A percentile compares a stretch with the other conserved stretches of the same genome.
Conservation (phyloP, 148 eudicot genomes). For the Persicaria tinctoria region DNA sequence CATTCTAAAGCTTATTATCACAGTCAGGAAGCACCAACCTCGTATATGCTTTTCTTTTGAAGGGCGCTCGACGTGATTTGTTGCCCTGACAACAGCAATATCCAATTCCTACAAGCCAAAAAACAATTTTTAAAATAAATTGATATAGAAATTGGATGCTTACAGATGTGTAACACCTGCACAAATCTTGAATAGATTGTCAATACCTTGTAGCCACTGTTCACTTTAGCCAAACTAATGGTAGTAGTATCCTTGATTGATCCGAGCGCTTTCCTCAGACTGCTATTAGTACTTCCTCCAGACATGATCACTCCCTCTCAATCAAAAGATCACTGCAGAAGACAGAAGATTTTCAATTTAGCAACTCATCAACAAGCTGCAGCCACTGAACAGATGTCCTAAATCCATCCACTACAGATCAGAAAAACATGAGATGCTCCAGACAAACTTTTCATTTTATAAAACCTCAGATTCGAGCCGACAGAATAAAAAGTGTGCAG, state of each 20-base stretch:
- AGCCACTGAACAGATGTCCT: background rate
- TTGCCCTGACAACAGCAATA: slow-evolving; percentile 80
- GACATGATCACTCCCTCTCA: slow-evolving; percentile 49
- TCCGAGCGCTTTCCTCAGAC: slow-evolving; percentile 82
- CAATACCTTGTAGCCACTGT: slow-evolving; percentile 80
- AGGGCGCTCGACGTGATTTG: slow-evolving; percentile 91
- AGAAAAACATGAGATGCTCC: background rate
- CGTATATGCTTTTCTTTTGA: slow-evolving; percentile 83
- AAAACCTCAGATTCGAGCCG: background rate
- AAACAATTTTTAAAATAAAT: background rate
- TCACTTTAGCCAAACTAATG: slow-evolving; percentile 91
- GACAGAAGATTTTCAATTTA: background rate
- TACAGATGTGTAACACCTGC: background rate
- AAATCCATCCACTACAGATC: background rate
- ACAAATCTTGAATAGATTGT: background rate
- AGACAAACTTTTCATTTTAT: background rate
- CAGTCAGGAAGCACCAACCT: slow-evolving; percentile 34
- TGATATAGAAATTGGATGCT: background rate
- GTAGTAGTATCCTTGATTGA: slow-evolving; percentile 88
- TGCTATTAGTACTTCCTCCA: slow-evolving; percentile 65
- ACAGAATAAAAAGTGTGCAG: background rate
- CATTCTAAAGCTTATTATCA: background rate
- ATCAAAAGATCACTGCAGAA: slow-evolving; percentile 11
- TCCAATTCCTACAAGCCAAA: slow-evolving; percentile 58
- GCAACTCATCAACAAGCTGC: slow-evolving; percentile 6